Evolutionary conservation across 495 filamentous ascomycete species (phyloP).

Genomic region (Podospora pseudoanserina): DNA sequence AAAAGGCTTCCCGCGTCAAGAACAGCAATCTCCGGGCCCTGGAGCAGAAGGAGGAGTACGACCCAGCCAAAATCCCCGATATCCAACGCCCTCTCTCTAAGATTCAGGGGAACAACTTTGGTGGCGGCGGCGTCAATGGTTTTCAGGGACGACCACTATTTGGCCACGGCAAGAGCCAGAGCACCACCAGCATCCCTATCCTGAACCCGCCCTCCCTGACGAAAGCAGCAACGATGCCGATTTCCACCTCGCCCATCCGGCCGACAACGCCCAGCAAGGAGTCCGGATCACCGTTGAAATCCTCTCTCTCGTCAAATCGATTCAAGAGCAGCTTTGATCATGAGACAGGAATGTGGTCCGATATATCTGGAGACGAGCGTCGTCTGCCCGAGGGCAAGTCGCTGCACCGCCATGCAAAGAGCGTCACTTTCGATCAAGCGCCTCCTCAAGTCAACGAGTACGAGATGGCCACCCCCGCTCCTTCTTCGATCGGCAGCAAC

Average conservation of each 20-base stretch:
- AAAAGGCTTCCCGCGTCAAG: conserved; percentile 89
- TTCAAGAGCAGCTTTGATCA: conserved; percentile 71
- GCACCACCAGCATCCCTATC: conserved; percentile 46
- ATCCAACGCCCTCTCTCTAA: conserved; percentile 76
- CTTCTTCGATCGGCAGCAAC: conserved; percentile 80
- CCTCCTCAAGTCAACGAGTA: conserved; percentile 95
- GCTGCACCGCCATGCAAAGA: conserved; percentile 82
- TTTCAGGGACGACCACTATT: conserved; percentile 39
- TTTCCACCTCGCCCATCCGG: conserved; percentile 28
- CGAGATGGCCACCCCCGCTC: conserved; percentile 93
- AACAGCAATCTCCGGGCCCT: conserved; percentile 94
- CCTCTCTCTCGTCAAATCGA: conserved; percentile 68
- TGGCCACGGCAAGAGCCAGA: conserved; percentile 44
- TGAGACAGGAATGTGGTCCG: conserved; percentile 68
- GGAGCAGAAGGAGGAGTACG: conserved; percentile 84
- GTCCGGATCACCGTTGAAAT: conserved; percentile 76
- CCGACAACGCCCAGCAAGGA: conserved; percentile 67
- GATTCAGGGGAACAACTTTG: conserved; percentile 62
- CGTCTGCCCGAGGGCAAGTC: conserved; percentile 53
- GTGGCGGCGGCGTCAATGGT: conserved; percentile 45
- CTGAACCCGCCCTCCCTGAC: conserved; percentile 32
- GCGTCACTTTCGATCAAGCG: conserved; percentile 91
- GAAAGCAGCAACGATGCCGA: conserved; percentile 1
- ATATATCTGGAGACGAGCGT: conserved; percentile 51
- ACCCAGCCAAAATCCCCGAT: conserved; percentile 69